These are phyloP conservation scores for Komagataea norvegica DNA, from an alignment of 1,139 yeast species.

Conservation along the genomic window DNA sequence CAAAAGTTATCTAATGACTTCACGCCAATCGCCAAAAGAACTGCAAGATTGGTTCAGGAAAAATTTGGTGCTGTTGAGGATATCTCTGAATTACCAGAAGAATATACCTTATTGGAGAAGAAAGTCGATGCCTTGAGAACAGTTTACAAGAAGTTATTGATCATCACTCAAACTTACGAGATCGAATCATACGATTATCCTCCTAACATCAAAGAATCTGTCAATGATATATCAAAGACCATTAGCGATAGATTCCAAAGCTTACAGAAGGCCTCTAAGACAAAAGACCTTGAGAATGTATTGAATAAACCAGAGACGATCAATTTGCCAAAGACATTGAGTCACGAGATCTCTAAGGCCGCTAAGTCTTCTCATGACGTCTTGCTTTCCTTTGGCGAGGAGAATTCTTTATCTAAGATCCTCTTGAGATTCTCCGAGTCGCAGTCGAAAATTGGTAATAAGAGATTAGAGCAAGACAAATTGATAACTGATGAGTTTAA, in stretches of 20 bases:
- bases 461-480: conserved; percentile 62
- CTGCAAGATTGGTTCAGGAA: conserved; percentile 48
- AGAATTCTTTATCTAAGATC: conserved; percentile 48
- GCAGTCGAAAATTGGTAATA: conserved; percentile 56
- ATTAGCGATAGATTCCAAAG: conserved; percentile 52
- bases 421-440: conserved; percentile 52
- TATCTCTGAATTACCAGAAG: conserved; percentile 66
- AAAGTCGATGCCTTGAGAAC: conserved; percentile 70
- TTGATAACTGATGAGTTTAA: conserved; percentile 54
- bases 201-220: conserved; percentile 62
- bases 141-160: conserved; percentile 68
- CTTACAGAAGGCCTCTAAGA: conserved; percentile 54
- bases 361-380: conserved; percentile 36
- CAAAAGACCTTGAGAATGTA: conserved; percentile 58
- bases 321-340: conserved; percentile 42
- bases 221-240: conserved; percentile 56
- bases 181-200: conserved; percentile 86
- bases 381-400: conserved; percentile 33
- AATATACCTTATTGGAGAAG: conserved; percentile 61
- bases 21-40: conserved; percentile 28
- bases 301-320: conserved; percentile 26
- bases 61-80: conserved; percentile 66
- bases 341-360: conserved; percentile 46
- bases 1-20: conserved; percentile 25
- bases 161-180: conserved; percentile 68